Percentiles rank a stretch among this genome's conserved stretches.
Evolutionary conservation across 139 green algal genomes (phyloP).

Genomic region (Chlorella vulgaris): DNA sequence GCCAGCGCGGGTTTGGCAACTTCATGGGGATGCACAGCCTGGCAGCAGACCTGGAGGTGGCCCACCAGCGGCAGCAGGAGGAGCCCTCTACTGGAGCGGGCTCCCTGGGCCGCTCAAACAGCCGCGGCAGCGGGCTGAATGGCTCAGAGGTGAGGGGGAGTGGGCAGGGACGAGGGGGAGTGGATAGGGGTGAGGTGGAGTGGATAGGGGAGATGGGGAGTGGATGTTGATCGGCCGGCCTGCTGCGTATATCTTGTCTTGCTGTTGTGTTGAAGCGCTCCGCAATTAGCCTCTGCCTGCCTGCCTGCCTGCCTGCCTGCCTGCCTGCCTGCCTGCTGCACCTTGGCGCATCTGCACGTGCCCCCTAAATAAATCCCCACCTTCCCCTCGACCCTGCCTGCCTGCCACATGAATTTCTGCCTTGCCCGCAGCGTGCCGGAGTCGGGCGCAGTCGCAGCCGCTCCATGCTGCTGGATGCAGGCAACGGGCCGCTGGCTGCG

Average conservation of each 20-base stretch:
- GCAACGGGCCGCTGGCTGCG: constrained; percentile 6
- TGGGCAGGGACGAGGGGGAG: too few relatives aligned
- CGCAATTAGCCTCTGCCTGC: too few relatives aligned
- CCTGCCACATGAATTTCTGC: too few relatives aligned
- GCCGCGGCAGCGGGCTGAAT: constrained; percentile 18
- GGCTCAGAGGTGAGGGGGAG: constrained; percentile 2
- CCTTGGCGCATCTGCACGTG: neutral
- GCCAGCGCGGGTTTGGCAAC: constrained; percentile 5
- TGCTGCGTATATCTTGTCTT: too few relatives aligned
- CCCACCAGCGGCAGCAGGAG: constrained; percentile 1
- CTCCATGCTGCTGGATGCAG: constrained; percentile 16
- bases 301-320: too few relatives aligned
- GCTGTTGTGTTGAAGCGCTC: too few relatives aligned
- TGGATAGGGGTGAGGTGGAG: neutral
- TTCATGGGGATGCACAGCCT: constrained; percentile 41
- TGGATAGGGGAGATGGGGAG: neutral
- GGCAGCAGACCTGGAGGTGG: constrained; percentile 7
- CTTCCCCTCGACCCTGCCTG: too few relatives aligned
- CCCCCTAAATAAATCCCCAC: too few relatives aligned
- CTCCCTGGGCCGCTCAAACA: constrained; percentile 16
- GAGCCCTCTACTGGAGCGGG: neutral
- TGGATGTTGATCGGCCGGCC: neutral
- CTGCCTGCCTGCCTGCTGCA: too few relatives aligned
- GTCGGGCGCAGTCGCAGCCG: constrained; percentile 29
- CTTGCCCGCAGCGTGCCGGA: neutral